A percentile compares a stretch with the other conserved stretches of the same genome.
Conservation (phyloP, 2,329 filamentous ascomycete species). For the Colletotrichum tropicale region DNA sequence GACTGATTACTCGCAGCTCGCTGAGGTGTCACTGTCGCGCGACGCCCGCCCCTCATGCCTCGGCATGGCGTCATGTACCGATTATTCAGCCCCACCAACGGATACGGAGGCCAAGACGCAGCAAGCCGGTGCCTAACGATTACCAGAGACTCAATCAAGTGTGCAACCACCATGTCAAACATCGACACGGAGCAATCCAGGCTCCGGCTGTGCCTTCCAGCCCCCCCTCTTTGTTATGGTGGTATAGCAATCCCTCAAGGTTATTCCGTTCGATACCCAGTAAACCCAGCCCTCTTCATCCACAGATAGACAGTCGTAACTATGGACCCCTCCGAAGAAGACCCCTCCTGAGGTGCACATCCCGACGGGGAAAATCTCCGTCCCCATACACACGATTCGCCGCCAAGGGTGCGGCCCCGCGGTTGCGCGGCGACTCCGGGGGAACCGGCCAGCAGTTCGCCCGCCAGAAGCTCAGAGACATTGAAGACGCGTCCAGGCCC, state of each 20-base stretch:
- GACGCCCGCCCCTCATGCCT: background rate
- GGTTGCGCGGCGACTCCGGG: background rate
- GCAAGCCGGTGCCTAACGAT: background rate
- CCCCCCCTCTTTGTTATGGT: background rate
- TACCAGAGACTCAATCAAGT: background rate
- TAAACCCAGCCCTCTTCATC: background rate
- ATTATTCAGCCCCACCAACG: background rate
- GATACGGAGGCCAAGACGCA: background rate
- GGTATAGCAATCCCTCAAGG: background rate
- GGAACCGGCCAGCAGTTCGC: background rate
- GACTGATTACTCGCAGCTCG: background rate
- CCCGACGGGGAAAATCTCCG: background rate
- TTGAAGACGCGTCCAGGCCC: background rate
- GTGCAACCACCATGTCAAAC: background rate
- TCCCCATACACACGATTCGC: background rate
- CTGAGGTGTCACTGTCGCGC: background rate
- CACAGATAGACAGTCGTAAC: background rate
- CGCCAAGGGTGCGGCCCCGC: background rate
- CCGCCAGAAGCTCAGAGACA: background rate
- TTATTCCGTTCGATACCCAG: background rate
- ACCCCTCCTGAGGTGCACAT: background rate
- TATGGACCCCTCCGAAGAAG: background rate
- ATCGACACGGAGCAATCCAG: background rate
- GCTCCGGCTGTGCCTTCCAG: background rate
- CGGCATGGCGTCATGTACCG: slow-evolving; percentile 14